Evolutionary conservation across 1,139 yeast genomes (phyloP).

Genomic region (Lodderomyces pseudojiufengensis): DNA sequence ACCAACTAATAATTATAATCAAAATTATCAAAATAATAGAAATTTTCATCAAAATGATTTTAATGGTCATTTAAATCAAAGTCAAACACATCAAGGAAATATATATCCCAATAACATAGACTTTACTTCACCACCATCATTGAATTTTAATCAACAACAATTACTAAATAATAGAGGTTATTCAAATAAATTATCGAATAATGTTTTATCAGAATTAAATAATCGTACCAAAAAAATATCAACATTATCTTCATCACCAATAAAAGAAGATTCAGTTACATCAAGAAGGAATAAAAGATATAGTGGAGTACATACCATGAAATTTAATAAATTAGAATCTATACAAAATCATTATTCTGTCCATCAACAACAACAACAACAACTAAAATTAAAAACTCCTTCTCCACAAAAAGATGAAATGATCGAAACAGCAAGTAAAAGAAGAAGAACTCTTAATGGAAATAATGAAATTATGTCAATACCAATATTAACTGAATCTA

Average conservation of each 20-base stretch:
- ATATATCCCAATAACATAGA: neutral
- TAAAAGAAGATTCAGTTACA: neutral
- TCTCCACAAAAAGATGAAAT: constrained; percentile 10
- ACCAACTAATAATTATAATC: constrained; percentile 2
- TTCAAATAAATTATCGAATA: constrained; percentile 37
- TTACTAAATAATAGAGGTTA: constrained; percentile 40
- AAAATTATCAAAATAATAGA: too few species aligned
- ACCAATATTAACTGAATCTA: constrained; percentile 31
- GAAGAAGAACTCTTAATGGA: constrained; percentile 35
- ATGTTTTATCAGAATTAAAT: constrained; percentile 41
- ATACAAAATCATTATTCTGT: constrained; percentile 40
- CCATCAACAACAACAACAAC: constrained; percentile 2
- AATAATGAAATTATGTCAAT: constrained; percentile 23
- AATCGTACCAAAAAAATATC: constrained; percentile 31
- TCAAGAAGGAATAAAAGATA: constrained; percentile 25
- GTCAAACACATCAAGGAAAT: constrained; percentile 9
- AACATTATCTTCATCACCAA: constrained; percentile 9
- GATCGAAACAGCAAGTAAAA: constrained; percentile 21
- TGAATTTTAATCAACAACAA: constrained; percentile 6
- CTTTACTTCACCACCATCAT: constrained; percentile 3
- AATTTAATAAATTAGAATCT: constrained; percentile 41
- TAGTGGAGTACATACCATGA: constrained; percentile 31
- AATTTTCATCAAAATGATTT: neutral
- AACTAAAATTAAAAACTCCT: constrained; percentile 7
- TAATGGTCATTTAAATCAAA: neutral